Base-by-base conservation (phyloP, 805 yeast genomes). In the Wickerhamomyces hampshirensis region DNA sequence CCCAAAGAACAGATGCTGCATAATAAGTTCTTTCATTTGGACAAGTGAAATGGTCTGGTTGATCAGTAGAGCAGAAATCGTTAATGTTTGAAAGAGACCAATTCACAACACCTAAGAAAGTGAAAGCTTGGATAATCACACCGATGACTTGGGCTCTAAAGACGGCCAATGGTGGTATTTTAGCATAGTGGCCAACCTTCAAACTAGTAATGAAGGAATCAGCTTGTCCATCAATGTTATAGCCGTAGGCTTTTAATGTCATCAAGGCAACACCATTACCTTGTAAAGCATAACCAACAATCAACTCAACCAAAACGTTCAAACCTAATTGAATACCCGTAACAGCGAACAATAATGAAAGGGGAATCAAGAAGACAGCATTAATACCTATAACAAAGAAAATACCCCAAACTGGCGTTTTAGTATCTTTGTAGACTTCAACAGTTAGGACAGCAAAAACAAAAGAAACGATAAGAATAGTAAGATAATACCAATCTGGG, bases 201-300 rank as follows among this genome's bases (percentile, higher is more conserved):
- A 37, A 42, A 18, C 73, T 75, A 51, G 73, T 68, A 35, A 77
- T 71, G 56, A 71, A 80, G 48, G 66, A 71, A 43, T 77, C 75
- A 7, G 85, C 83, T 56, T 78, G 84, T 23, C 71, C 70, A 50
- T 75, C 80, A 43, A 77, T 74, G 51, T 77, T 78, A 33, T 75
- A 71, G 29, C 79, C 80, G 35, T 65, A 65, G 2, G 73, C 68
- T 42, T 75, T 74, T 41, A 75, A 53, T 12, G 71, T 61, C 64
- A 69, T 72, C 39, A 74, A 56, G 9, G 80, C 80, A 30, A 64
- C 51, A 18, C 75, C 79, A 39, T 75, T 71, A 34, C 46, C 46
- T 30, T 77, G 77, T 13, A 71, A 51, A 4, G 78, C 75, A 47
- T 74, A 73, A 19, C 80, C 79, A 36, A 72, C 59, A 40, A 77